These are phyloP conservation scores for Ulota crispa DNA, from an alignment of 225 moss, liverwort and hornwort species.

Conservation along the genomic window DNA sequence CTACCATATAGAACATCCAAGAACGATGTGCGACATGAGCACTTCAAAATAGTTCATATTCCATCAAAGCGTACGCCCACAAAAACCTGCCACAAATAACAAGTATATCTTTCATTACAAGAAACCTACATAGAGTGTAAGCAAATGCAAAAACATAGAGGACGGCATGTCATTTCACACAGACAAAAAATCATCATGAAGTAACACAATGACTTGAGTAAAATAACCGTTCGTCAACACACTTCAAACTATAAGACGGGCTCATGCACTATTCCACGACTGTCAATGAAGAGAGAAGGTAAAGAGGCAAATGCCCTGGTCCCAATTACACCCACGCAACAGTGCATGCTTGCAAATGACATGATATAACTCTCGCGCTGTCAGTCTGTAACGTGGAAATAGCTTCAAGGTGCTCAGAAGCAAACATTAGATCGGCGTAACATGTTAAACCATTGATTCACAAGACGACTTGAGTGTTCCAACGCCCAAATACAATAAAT, in stretches of 20 bases:
- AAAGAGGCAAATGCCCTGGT: not conserved
- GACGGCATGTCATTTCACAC: too few relatives aligned
- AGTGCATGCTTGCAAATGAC: slow-evolving; percentile 8
- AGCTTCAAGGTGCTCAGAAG: slow-evolving; percentile 16
- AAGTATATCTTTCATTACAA: not conserved
- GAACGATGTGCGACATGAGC: slow-evolving; percentile 3
- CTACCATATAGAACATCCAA: not conserved
- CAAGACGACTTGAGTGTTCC: slow-evolving; percentile 19
- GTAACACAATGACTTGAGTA: too few relatives aligned
- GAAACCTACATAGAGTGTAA: too few relatives aligned
- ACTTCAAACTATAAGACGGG: too few relatives aligned
- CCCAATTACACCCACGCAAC: not conserved
- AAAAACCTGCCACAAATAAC: slow-evolving; percentile 32
- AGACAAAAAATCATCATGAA: too few relatives aligned
- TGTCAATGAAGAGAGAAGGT: too few relatives aligned
- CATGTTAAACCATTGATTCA: slow-evolving; percentile 3
- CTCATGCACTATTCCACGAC: too few relatives aligned
- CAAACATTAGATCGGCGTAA: slow-evolving; percentile 27
- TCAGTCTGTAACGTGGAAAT: not conserved
- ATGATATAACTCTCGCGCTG: not conserved
- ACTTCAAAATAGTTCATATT: not conserved
- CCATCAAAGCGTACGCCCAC: not conserved
- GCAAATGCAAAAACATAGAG: too few relatives aligned
- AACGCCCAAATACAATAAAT: slow-evolving; percentile 30
- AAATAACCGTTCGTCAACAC: too few relatives aligned